phyloP scores from a whole-genome alignment of 73 alveolate genomes.

The Paramecium sonneborni region DNA sequence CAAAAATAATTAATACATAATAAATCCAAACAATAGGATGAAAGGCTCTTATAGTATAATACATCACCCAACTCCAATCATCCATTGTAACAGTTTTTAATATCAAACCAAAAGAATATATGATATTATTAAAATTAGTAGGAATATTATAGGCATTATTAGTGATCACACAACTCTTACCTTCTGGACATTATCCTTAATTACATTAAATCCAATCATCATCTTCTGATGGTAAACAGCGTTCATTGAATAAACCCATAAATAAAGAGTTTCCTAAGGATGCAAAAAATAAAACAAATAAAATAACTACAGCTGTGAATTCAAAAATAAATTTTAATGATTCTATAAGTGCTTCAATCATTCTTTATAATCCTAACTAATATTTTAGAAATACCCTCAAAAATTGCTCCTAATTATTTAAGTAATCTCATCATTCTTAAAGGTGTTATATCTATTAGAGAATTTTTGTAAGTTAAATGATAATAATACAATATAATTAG shows the following conservation, averaged over 20 bases:
- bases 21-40: conserved; percentile 21
- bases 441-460: background rate
- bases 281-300: background rate
- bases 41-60: conserved; percentile 18
- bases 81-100: conserved; percentile 23
- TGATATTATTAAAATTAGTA: conserved; percentile 1
- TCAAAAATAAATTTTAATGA: background rate
- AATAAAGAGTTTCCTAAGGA: background rate
- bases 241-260: conserved; percentile 6
- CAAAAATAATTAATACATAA: conserved; percentile 25
- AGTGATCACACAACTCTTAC: background rate
- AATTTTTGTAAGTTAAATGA: background rate
- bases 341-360: background rate
- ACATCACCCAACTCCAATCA: conserved; percentile 22
- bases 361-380: background rate
- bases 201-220: conserved; percentile 11
- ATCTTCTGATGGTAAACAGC: conserved; percentile 23
- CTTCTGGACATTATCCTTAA: conserved; percentile 36
- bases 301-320: background rate
- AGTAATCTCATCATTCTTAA: conserved; percentile 22
- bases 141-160: background rate
- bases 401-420: conserved; percentile 11
- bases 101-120: background rate
- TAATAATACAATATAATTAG: background rate
- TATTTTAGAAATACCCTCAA: background rate